Evolutionary conservation across 176 grass and related monocot genomes (phyloP), one percentile per base, ranked within the genome.

Genomic region (Phragmites australis): DNA sequence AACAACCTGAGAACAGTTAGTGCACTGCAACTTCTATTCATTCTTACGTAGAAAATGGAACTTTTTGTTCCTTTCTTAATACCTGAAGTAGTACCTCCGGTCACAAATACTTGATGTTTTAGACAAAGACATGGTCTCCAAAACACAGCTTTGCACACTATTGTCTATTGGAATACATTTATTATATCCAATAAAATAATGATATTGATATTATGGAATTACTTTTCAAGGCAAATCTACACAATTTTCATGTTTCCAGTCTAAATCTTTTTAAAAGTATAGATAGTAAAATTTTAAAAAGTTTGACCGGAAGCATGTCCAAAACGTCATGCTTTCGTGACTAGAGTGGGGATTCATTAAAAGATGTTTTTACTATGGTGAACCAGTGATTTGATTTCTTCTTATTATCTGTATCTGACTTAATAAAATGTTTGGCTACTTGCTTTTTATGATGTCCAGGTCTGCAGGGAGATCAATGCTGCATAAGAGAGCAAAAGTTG

Each of bases 401-500:
- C 41, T 53, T 70, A 51, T 63, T 30, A 30, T 13, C 27, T 18
- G 8, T 26, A 52, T 63, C 64, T 0, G 1, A 48, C 64, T 55
- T 72, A 32, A 17, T 52, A 34, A 44, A 0, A 13, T 70, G 23
- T 68, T 56, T 58, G 13, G 22, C 32, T 56, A 37, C 21, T 82
- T 25, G 9, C 48, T 83, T 70, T 60, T 54, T 40, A 25, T 76
- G 41, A 26, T 93, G 17, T 12, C 72, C 65, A 99, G 96, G 46
- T 83, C 92, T 17, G 88, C 80, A 89, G 96, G 96, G 44, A 77
- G 90, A 45, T 95, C 96, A 44, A 99, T 99, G 96, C 72, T 99
- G 29, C 96, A 99, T 51, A 95, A 99, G 72, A 95, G 75, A 55
- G 90, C 96, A 56, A 99, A 93, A 85, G 96, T 99, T 49, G 96